Conservation (phyloP, 129 eudicot genomes). For the Arctium minus region DNA sequence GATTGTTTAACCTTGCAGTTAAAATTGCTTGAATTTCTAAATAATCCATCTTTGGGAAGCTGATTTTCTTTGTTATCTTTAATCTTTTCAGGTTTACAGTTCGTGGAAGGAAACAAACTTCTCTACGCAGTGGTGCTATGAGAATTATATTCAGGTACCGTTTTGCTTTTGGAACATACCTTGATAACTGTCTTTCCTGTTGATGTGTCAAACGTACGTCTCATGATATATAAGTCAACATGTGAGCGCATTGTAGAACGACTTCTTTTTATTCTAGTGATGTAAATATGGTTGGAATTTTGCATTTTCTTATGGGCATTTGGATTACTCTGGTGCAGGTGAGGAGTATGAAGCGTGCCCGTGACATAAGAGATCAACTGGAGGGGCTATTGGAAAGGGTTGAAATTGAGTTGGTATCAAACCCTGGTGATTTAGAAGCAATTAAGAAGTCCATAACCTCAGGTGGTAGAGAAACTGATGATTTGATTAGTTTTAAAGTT, state of each 20-base stretch:
- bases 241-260: too few species aligned
- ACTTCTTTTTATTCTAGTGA: too few species aligned
- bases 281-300: not conserved
- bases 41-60: not conserved
- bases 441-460: constrained; percentile 67
- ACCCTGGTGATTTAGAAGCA: constrained; percentile 51
- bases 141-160: constrained; percentile 71
- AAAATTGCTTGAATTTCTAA: not conserved
- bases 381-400: constrained; percentile 71
- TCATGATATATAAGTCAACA: too few species aligned
- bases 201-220: not conserved
- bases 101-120: constrained; percentile 96
- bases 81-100: constrained; percentile 69
- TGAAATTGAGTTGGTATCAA: constrained; percentile 66
- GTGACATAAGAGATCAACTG: constrained; percentile 79
- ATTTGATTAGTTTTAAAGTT: not conserved
- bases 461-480: constrained; percentile 5
- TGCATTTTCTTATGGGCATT: not conserved
- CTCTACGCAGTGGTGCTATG: constrained; percentile 97
- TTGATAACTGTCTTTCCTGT: not conserved
- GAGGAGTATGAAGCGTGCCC: constrained; percentile 88
- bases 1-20: not conserved
- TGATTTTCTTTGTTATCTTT: constrained; percentile 5
- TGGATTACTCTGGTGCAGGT: constrained; percentile 34
- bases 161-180: not conserved